A percentile compares a stretch with the other conserved stretches of the same genome.
Conservation (phyloP, 2,329 filamentous ascomycete species). For the Shiraia bambusicola region DNA sequence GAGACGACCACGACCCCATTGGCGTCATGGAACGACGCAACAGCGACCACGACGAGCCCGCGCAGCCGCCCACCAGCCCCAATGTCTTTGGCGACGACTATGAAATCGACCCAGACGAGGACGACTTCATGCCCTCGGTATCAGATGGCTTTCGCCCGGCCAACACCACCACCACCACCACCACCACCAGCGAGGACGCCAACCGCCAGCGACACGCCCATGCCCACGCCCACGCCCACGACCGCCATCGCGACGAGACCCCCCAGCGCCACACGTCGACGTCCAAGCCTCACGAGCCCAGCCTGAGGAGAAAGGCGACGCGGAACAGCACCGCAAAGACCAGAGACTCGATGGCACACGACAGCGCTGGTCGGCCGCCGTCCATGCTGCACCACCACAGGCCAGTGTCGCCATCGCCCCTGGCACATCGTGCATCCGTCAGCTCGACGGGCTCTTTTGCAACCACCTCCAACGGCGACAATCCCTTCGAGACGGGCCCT, state of each 20-base stretch:
- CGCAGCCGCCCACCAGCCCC: conserved; percentile 33
- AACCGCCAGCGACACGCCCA: conserved; percentile 26
- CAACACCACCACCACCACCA: conserved; percentile 27
- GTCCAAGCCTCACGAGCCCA: conserved; percentile 20
- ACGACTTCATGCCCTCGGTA: conserved; percentile 47
- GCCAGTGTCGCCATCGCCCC: conserved; percentile 27
- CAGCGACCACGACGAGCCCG: conserved; percentile 32
- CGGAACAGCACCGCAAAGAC: conserved; percentile 43
- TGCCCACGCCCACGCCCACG: conserved; percentile 15
- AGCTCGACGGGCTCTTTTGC: conserved; percentile 47
- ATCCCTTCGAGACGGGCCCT: conserved; percentile 71
- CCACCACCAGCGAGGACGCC: conserved; percentile 19
- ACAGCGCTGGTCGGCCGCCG: conserved; percentile 16
- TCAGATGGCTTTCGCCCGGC: conserved; percentile 51
- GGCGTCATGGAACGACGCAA: conserved; percentile 44
- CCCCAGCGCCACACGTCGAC: conserved; percentile 28
- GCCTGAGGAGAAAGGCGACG: conserved; percentile 37
- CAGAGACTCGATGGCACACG: conserved; percentile 26
- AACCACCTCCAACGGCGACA: conserved; percentile 52
- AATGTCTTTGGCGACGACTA: conserved; percentile 54
- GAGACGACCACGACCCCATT: conserved; percentile 19
- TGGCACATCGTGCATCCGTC: conserved; percentile 40
- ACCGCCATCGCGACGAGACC: conserved; percentile 26
- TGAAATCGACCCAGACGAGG: conserved; percentile 44
- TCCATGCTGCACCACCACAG: conserved; percentile 21